Conservation (phyloP, 495 filamentous ascomycete species). For the Neurospora tetraspora region DNA sequence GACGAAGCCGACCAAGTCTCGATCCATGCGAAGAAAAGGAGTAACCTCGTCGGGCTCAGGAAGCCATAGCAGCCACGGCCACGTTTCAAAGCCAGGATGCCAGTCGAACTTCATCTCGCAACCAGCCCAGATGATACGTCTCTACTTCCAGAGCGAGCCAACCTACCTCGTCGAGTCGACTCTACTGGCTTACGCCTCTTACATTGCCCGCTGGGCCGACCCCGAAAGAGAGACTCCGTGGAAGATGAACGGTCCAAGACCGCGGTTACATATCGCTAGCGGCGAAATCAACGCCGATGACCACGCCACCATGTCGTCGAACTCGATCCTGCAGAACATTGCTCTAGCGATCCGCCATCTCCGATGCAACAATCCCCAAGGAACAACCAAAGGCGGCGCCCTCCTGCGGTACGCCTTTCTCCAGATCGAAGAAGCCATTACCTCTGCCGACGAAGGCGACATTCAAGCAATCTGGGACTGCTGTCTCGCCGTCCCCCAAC, state of each 20-base stretch:
- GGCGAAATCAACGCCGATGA: neutral
- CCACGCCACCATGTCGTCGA: neutral
- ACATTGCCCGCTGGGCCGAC: conserved; percentile 8
- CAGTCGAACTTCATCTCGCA: neutral
- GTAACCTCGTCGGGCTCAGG: neutral
- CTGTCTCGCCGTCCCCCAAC: conserved; percentile 22
- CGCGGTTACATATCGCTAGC: neutral
- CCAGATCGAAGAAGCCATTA: conserved; percentile 15
- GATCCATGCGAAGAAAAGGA: neutral
- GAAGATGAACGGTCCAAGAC: neutral
- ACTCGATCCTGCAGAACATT: conserved; percentile 19
- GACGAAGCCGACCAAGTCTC: conserved; percentile 3
- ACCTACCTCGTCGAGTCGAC: conserved; percentile 4
- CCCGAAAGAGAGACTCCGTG: conserved; percentile 3
- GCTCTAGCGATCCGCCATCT: conserved; percentile 13
- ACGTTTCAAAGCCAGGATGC: neutral
- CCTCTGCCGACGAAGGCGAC: neutral
- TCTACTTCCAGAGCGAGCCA: conserved; percentile 5
- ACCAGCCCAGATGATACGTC: neutral
- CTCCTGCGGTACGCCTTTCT: conserved; percentile 16
- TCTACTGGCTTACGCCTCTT: conserved; percentile 3
- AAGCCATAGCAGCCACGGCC: neutral
- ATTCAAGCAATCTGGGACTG: conserved; percentile 27
- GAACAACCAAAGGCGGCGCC: conserved; percentile 6
- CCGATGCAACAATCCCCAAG: neutral